Conservation (phyloP, 805 yeast species). For the Ogataea dorogensis region DNA sequence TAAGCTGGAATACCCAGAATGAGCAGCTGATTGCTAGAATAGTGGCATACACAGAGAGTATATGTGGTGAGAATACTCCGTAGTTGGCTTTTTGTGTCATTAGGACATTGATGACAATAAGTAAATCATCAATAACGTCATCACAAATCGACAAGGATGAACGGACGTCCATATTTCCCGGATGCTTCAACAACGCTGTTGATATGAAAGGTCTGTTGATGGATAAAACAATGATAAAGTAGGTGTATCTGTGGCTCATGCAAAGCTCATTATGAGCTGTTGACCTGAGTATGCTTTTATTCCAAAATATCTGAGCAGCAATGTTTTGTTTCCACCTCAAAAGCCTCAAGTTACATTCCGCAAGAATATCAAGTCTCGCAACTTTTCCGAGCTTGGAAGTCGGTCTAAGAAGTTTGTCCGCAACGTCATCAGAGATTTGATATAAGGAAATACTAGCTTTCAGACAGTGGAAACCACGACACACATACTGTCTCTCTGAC, state of each 20-base stretch:
- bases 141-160: constrained; percentile 31
- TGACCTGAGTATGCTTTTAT: constrained; percentile 37
- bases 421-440: constrained; percentile 44
- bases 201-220: constrained; percentile 52
- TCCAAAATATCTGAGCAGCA: constrained; percentile 52
- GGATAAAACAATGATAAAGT: constrained; percentile 52
- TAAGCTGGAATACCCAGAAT: constrained; percentile 18
- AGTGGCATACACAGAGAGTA: constrained; percentile 45
- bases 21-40: constrained; percentile 45
- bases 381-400: constrained; percentile 5
- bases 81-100: constrained; percentile 30
- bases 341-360: constrained; percentile 48
- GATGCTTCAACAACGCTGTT: constrained; percentile 14
- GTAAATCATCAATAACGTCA: constrained; percentile 43
- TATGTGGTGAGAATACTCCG: constrained; percentile 42
- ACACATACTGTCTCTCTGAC: constrained; percentile 21
- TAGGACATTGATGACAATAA: constrained; percentile 39
- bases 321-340: constrained; percentile 49
- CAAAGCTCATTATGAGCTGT: constrained; percentile 54
- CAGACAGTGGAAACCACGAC: constrained; percentile 41
- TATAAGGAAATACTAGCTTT: constrained; percentile 42
- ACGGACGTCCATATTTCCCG: constrained; percentile 3
- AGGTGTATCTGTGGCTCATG: constrained; percentile 52
- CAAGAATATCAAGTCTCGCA: constrained; percentile 17
- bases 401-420: constrained; percentile 37